Evolutionary conservation across 2,329 filamentous ascomycete genomes (phyloP).

Genomic region (Cladosporium oxysporum): DNA sequence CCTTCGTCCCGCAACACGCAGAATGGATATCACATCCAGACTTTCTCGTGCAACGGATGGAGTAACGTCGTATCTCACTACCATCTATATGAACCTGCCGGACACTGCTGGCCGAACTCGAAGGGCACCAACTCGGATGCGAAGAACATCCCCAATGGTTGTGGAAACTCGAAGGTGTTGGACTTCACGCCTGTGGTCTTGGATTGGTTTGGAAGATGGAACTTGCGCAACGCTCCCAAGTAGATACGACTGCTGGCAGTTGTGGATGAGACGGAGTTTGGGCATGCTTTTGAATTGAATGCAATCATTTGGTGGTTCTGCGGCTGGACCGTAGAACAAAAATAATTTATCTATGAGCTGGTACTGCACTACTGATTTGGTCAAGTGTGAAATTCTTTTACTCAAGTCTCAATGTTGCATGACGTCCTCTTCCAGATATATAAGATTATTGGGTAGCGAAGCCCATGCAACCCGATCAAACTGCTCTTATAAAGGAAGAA

Average conservation of each 20-base stretch:
- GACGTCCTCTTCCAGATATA: too few species aligned
- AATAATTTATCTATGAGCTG: not conserved
- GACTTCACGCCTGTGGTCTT: slow-evolving; percentile 33
- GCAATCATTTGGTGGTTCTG: not conserved
- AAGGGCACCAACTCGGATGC: slow-evolving; percentile 30
- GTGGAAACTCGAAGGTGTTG: slow-evolving; percentile 20
- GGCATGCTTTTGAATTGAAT: not conserved
- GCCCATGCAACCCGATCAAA: too few species aligned
- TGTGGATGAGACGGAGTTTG: not conserved
- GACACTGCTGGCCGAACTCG: slow-evolving; percentile 45
- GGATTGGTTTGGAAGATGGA: slow-evolving; percentile 33
- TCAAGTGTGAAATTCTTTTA: too few species aligned
- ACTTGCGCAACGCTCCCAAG: slow-evolving; percentile 26
- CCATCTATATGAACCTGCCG: slow-evolving; percentile 38
- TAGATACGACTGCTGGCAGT: not conserved
- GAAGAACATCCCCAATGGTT: slow-evolving; percentile 19
- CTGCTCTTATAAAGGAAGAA: too few species aligned
- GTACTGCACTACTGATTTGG: too few species aligned
- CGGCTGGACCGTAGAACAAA: not conserved
- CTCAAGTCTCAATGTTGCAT: too few species aligned
- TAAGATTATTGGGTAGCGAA: too few species aligned
- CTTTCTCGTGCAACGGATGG: slow-evolving; percentile 33
- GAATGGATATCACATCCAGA: slow-evolving; percentile 34
- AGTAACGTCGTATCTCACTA: slow-evolving; percentile 43
- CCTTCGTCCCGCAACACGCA: slow-evolving; percentile 28